Evolutionary conservation across 495 filamentous ascomycete species (phyloP).

Genomic region (Penicillium crystallinum): DNA sequence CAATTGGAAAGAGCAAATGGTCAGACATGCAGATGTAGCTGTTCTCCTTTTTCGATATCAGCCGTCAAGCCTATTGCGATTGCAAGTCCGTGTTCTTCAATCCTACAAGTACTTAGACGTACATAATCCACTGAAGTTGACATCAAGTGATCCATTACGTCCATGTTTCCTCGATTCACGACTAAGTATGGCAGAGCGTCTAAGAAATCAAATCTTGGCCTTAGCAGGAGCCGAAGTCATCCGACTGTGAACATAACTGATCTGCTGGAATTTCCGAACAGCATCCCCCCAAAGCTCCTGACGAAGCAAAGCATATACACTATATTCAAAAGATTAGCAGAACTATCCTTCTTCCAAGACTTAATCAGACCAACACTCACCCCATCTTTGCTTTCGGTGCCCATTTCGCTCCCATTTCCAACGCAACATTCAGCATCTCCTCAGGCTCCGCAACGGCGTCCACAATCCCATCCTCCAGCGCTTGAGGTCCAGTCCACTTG

Average conservation of each 20-base stretch:
- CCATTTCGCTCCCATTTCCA: constrained; percentile 36
- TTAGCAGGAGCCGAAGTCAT: constrained; percentile 25
- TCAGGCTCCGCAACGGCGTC: constrained; percentile 43
- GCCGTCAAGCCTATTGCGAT: no score
- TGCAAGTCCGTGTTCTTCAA: no score
- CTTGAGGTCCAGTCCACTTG: constrained; percentile 45
- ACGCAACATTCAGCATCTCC: constrained; percentile 39
- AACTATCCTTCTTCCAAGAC: neutral
- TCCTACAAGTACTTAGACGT: no score
- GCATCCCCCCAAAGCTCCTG: constrained; percentile 50
- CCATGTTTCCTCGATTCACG: no score
- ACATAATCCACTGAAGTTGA: no score
- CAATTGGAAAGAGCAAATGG: neutral
- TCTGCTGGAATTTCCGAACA: constrained; percentile 39
- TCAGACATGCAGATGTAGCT: no score
- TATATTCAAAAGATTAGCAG: constrained; percentile 2
- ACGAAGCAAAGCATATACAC: constrained; percentile 42
- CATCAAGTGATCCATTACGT: no score
- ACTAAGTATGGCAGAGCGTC: no score
- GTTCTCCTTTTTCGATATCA: no score
- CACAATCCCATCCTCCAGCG: constrained; percentile 45
- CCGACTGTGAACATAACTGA: constrained; percentile 48
- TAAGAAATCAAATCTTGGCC: constrained; percentile 33
- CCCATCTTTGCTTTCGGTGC: constrained; percentile 46
- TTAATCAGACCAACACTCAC: constrained; percentile 11